Evolutionary conservation across 768 basidiomycete species (phyloP), one percentile per base, ranked within the genome.

Genomic region (Boletus barrowsii): DNA sequence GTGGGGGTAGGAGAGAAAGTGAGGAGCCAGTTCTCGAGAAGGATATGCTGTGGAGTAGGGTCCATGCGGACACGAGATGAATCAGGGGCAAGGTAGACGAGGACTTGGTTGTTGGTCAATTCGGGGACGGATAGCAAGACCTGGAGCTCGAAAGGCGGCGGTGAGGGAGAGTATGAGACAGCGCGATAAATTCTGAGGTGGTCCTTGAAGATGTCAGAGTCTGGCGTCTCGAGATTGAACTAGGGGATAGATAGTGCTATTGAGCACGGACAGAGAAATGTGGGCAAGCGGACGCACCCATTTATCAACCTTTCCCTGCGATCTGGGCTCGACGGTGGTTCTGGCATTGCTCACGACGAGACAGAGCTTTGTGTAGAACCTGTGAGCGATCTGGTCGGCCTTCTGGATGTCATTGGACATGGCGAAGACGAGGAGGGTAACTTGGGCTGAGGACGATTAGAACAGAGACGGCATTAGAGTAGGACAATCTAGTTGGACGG

Each of bases 371-470:
- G 85, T 83, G 74, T 89, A 91, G 72, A 90, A 83, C 69, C 85
- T 84, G 71, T 85, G 84, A 46, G 87, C 87, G 63, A 93, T 92
- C 78, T 90, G 88, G 79, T 93, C 89, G 61, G 89, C 87, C 77
- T 84, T 90, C 67, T 73, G 73, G 55, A 73, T 73, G 71, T 79
- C 78, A 75, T 75, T 77, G 62, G 77, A 78, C 77, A 79, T 79
- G 69, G 77, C 72, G 71, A 68, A 51, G 62, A 43, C 42, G 47
- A 33, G 42, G 45, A 39, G 10, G 43, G 6, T 37, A 49, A 15
- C 3, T 46, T 42, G 47, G 43, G 33, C 15, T 60, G 9, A 39
- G n/a, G 15, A 39, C 13, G 44, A 67, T 70, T 63, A 70, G 55
- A 67, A 35, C 49, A 54, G 47, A 49, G 53, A 58, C 58, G 57